phyloP scores from a whole-genome alignment of 768 basidiomycete species.

The Hysterangium stoloniferum region DNA sequence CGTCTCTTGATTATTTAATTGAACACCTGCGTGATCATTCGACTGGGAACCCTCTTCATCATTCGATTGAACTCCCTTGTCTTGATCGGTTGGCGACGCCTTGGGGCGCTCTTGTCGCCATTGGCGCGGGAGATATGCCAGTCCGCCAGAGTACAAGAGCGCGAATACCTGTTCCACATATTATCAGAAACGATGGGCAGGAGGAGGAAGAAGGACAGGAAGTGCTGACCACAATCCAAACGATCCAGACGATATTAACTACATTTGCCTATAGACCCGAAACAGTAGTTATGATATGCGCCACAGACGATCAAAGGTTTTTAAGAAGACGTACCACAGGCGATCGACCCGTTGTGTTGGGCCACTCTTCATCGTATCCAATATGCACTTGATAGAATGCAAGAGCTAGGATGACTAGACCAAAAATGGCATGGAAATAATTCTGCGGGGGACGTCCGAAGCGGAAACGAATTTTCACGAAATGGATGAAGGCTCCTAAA shows the following conservation, averaged over 20 bases:
- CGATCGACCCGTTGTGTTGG: conserved; percentile 34
- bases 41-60: too few relatives aligned
- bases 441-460: conserved; percentile 42
- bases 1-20: too few relatives aligned
- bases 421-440: conserved; percentile 49
- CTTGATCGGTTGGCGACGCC: too few relatives aligned
- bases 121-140: conserved; percentile 32
- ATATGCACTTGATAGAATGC: conserved; percentile 42
- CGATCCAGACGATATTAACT: conserved; percentile 35
- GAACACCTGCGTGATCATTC: too few relatives aligned
- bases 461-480: conserved; percentile 34
- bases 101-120: conserved; percentile 33
- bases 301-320: not conserved
- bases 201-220: conserved; percentile 1
- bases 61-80: too few relatives aligned
- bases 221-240: conserved; percentile 41
- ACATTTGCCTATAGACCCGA: conserved; percentile 18
- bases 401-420: conserved; percentile 41
- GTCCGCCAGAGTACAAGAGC: conserved; percentile 38
- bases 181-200: conserved; percentile 1
- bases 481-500: conserved; percentile 48
- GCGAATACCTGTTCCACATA: conserved; percentile 36
- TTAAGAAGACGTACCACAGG: conserved; percentile 16
- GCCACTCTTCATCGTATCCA: conserved; percentile 46
- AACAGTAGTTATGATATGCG: not conserved